phyloP scores from a whole-genome alignment of 495 filamentous ascomycete species.

The Cryomyces antarcticus region DNA sequence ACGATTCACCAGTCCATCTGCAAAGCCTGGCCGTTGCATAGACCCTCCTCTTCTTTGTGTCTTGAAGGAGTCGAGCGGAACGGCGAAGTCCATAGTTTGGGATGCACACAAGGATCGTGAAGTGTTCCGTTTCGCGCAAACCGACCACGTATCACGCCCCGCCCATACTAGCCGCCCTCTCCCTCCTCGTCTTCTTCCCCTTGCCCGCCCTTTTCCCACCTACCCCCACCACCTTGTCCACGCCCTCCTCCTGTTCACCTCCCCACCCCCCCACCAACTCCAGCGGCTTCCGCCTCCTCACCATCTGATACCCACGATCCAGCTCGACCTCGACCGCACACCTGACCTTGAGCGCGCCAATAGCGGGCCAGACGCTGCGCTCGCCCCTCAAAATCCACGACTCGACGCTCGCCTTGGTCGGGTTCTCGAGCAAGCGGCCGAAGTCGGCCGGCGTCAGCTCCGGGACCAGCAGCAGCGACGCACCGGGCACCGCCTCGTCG shows the following conservation, averaged over 20 bases:
- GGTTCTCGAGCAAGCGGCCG: slow-evolving; percentile 54
- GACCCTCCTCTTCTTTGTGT: too few relatives aligned
- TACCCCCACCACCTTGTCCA: background rate
- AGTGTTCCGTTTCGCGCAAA: too few relatives aligned
- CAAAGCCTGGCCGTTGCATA: too few relatives aligned
- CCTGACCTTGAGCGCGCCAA: slow-evolving; percentile 62
- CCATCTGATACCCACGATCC: slow-evolving; percentile 63
- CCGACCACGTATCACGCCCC: background rate
- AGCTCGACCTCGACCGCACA: slow-evolving; percentile 75
- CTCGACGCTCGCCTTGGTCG: slow-evolving; percentile 51
- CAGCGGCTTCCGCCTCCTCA: slow-evolving; percentile 36
- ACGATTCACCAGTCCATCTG: too few relatives aligned
- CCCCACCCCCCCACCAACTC: slow-evolving; percentile 4
- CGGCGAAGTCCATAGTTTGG: too few relatives aligned
- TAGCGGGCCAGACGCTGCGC: slow-evolving; percentile 79
- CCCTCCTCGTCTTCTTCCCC: background rate
- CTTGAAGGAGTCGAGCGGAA: too few relatives aligned
- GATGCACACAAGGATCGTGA: too few relatives aligned
- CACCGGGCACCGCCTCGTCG: slow-evolving; percentile 69
- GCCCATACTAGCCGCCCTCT: background rate
- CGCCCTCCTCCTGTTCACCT: background rate
- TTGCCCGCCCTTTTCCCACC: slow-evolving; percentile 23
- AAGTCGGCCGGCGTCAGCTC: slow-evolving; percentile 55
- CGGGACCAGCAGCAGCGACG: slow-evolving; percentile 65
- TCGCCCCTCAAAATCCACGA: slow-evolving; percentile 80